Evolutionary conservation across 306 rosid genomes (phyloP).

Genomic region (Rosa chinensis): DNA sequence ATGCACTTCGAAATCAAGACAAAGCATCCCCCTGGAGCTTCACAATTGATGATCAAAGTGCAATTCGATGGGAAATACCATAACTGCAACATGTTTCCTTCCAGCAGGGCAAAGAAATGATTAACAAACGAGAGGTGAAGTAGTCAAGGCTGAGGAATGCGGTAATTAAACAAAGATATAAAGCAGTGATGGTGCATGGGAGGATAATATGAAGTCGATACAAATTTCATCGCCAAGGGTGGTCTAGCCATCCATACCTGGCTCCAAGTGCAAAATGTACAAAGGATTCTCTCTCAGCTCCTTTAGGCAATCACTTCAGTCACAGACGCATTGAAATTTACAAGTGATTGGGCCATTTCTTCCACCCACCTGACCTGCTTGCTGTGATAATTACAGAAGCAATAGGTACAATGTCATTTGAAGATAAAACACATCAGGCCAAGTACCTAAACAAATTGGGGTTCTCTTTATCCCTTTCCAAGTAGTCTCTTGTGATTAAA

Average conservation of each 20-base stretch:
- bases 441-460: conserved; percentile 78
- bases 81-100: conserved; percentile 37
- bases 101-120: conserved; percentile 23
- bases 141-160: conserved; percentile 24
- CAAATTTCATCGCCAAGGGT: conserved; percentile 38
- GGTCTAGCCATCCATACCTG: conserved; percentile 41
- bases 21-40: conserved; percentile 30
- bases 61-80: conserved; percentile 31
- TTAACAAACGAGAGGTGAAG: conserved; percentile 19
- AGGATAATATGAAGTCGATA: conserved; percentile 40
- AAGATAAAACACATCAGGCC: conserved; percentile 53
- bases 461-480: conserved; percentile 94
- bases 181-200: conserved; percentile 30
- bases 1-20: background rate
- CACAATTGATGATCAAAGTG: conserved; percentile 28
- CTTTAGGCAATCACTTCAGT: conserved; percentile 33
- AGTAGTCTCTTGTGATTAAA: conserved; percentile 91
- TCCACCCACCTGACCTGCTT: conserved; percentile 21
- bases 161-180: conserved; percentile 2
- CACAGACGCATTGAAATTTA: conserved; percentile 13
- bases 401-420: conserved; percentile 23
- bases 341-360: conserved; percentile 22
- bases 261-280: conserved; percentile 47
- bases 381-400: conserved; percentile 31
- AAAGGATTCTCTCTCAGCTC: conserved; percentile 36